Evolutionary conservation across 768 basidiomycete genomes (phyloP).

Genomic region (Fibroporia radiculosa): DNA sequence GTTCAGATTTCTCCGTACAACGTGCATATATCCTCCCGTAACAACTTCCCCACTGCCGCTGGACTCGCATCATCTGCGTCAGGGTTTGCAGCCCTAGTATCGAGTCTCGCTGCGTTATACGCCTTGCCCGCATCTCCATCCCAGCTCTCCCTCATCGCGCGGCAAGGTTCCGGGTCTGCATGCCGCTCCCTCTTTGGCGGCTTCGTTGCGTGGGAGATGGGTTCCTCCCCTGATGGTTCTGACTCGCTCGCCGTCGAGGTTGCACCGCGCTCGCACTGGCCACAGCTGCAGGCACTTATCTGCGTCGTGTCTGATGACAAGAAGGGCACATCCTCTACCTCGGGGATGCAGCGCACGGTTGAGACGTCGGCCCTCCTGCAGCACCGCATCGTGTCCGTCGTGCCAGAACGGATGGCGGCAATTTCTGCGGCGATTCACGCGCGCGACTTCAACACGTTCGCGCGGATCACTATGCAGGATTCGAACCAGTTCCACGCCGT

Average conservation of each 20-base stretch:
- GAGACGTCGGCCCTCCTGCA: conserved; percentile 84
- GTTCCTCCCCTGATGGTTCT: conserved; percentile 53
- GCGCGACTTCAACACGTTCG: conserved; percentile 85
- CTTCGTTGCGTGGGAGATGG: conserved; percentile 93
- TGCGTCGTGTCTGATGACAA: conserved; percentile 95
- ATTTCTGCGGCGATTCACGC: conserved; percentile 75
- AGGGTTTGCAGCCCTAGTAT: conserved; percentile 91
- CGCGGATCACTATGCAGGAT: conserved; percentile 90
- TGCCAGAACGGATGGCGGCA: conserved; percentile 76
- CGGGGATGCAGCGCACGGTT: conserved; percentile 97
- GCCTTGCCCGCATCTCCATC: conserved; percentile 70
- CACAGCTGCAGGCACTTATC: conserved; percentile 93
- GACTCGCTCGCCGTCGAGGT: conserved; percentile 89
- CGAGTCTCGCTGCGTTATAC: conserved; percentile 85
- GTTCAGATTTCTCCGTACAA: conserved; percentile 57
- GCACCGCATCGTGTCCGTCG: conserved; percentile 81
- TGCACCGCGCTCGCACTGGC: conserved; percentile 84
- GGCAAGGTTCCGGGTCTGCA: conserved; percentile 96
- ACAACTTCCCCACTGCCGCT: conserved; percentile 99
- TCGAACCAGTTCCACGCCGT: conserved; percentile 99
- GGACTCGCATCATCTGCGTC: conserved; percentile 97
- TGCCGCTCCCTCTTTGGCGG: conserved; percentile 97
- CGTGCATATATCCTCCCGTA: conserved; percentile 89
- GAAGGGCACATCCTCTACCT: conserved; percentile 91
- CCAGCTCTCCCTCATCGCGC: conserved; percentile 85